A percentile compares a stretch with the other conserved stretches of the same genome.
Evolutionary conservation across 78 protist genomes (phyloP).

Genomic region (Andalucia godoyi): DNA sequence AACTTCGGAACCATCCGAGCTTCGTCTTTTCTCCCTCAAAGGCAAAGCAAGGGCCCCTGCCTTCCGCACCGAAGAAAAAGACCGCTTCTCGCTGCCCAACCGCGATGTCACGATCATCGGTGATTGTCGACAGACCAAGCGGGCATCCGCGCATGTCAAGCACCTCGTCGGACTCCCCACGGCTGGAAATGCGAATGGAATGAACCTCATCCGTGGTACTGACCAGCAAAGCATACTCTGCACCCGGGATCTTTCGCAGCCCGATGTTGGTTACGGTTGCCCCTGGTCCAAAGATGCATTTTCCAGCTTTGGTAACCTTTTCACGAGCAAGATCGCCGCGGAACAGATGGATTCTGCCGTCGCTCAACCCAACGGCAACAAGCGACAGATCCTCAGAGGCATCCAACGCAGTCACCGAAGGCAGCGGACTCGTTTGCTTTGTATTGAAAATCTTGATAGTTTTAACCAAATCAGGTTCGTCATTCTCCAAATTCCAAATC

Average conservation of each 20-base stretch:
- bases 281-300: too few species aligned
- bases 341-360: slow-evolving; percentile 14
- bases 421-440: not conserved
- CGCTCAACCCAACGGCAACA: slow-evolving; percentile 32
- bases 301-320: too few species aligned
- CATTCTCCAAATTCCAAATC: not conserved
- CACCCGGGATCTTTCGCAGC: too few species aligned
- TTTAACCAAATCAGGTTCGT: not conserved
- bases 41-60: slow-evolving; percentile 18
- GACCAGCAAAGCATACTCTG: too few species aligned
- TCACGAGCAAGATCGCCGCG: slow-evolving; percentile 23
- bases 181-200: not conserved
- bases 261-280: too few species aligned
- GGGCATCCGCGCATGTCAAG: not conserved
- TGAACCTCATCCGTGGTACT: too few species aligned
- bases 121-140: not conserved
- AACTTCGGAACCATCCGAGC: not conserved
- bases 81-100: not conserved
- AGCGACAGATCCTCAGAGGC: slow-evolving; percentile 12
- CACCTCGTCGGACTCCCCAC: not conserved
- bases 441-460: not conserved
- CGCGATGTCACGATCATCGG: not conserved
- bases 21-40: slow-evolving; percentile 21
- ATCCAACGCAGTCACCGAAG: slow-evolving; percentile 10
- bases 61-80: not conserved